Percentiles rank a stretch among this genome's conserved stretches.
phyloP scores from a whole-genome alignment of 345 rosid species.

The Abelmoschus esculentus region DNA sequence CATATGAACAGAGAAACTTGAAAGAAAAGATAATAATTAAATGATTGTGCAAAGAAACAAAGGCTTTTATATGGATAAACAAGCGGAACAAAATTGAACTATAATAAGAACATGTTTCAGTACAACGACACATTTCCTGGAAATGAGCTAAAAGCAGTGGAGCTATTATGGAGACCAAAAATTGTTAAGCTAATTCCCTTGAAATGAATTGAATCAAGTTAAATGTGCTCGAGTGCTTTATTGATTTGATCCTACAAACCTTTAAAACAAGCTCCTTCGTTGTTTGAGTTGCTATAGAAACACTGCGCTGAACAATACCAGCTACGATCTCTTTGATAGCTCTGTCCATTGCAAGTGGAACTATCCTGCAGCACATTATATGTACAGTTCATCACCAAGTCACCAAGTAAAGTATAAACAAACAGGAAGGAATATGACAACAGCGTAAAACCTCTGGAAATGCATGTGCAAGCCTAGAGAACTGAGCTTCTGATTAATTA shows the following conservation, averaged over 20 bases:
- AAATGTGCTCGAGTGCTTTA: background rate
- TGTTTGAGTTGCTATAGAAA: conserved; percentile 93
- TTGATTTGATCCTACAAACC: conserved; percentile 36
- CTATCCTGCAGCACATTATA: conserved; percentile 43
- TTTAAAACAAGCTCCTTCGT: conserved; percentile 96
- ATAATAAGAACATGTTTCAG: background rate
- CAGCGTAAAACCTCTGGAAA: conserved; percentile 73
- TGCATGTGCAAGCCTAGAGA: conserved; percentile 64
- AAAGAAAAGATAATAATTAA: no score
- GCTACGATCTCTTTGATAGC: conserved; percentile 91
- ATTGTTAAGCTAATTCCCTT: background rate
- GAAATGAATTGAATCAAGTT: background rate
- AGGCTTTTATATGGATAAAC: background rate
- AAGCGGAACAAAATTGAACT: background rate
- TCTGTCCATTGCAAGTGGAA: conserved; percentile 92
- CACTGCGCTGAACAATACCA: conserved; percentile 95
- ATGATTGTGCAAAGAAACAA: background rate
- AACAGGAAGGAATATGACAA: conserved; percentile 8
- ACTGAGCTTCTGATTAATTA: conserved; percentile 73
- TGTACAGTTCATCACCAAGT: background rate
- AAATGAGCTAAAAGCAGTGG: background rate
- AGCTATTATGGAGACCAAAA: background rate
- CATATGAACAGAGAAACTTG: background rate
- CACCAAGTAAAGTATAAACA: background rate
- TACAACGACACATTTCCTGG: background rate